phyloP scores from a whole-genome alignment of 805 yeast species.

The Saturnispora saitoi region DNA sequence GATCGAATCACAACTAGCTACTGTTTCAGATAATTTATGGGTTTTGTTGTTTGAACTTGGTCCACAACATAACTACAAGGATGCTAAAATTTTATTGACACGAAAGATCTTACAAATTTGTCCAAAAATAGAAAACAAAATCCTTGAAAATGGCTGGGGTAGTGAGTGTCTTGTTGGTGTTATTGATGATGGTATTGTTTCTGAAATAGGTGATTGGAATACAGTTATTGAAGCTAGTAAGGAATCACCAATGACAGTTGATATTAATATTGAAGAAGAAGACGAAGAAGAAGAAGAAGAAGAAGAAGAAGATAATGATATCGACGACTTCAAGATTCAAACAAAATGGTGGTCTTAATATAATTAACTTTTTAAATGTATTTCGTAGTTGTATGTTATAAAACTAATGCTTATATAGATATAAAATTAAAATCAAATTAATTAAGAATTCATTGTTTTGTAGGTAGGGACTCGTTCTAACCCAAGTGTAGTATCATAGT shows the following conservation, averaged over 20 bases:
- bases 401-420: neutral
- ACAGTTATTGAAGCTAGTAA: neutral
- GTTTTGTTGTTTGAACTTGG: slow-evolving; percentile 12
- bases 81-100: slow-evolving; percentile 21
- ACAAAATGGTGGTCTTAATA: slow-evolving; percentile 2
- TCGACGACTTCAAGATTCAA: neutral
- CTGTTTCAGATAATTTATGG: slow-evolving; percentile 10
- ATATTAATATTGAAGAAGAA: slow-evolving; percentile 4
- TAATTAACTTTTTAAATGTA: neutral
- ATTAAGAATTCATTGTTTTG: neutral
- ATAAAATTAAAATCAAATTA: neutral
- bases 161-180: slow-evolving; percentile 41
- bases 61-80: slow-evolving; percentile 7
- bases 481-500: neutral
- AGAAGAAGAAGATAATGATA: neutral
- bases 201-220: slow-evolving; percentile 18
- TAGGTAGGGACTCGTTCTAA: slow-evolving; percentile 2
- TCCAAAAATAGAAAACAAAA: slow-evolving; percentile 27
- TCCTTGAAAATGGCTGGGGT: slow-evolving; percentile 38
- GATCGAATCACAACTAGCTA: slow-evolving; percentile 4
- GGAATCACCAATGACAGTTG: neutral
- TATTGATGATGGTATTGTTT: slow-evolving; percentile 27
- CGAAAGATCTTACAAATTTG: slow-evolving; percentile 34
- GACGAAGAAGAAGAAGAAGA: neutral
- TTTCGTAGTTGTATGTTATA: neutral